phyloP scores from a whole-genome alignment of 2,329 filamentous ascomycete genomes.

The Xylariales sp. region DNA sequence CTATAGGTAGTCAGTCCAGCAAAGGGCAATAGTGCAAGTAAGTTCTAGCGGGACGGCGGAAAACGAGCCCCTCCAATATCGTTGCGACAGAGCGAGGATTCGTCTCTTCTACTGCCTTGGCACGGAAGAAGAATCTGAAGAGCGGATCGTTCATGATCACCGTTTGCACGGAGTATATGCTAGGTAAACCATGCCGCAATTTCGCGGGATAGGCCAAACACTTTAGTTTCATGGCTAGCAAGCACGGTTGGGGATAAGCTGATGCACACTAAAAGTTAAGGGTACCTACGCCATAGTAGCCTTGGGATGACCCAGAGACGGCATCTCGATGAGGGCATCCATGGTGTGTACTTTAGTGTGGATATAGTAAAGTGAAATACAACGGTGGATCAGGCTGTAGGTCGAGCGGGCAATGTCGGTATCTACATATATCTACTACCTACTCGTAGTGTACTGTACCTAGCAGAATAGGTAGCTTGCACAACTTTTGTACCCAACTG shows the following conservation, averaged over 20 bases:
- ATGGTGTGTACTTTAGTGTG: background rate
- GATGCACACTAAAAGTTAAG: too few species aligned
- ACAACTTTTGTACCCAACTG: too few species aligned
- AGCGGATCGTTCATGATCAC: slow-evolving; percentile 35
- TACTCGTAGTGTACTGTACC: too few species aligned
- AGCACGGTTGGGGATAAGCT: slow-evolving; percentile 1
- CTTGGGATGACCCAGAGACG: too few species aligned
- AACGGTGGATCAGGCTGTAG: background rate
- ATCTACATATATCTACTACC: too few species aligned
- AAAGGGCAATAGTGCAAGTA: too few species aligned
- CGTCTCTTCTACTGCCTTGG: slow-evolving; percentile 15
- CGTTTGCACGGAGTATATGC: slow-evolving; percentile 29
- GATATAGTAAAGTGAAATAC: background rate
- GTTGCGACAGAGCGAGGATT: slow-evolving; percentile 10
- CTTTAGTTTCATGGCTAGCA: slow-evolving; percentile 21
- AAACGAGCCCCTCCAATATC: slow-evolving; percentile 5
- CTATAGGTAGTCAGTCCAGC: background rate
- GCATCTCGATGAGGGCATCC: background rate
- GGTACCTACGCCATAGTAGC: too few species aligned
- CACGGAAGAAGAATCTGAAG: slow-evolving; percentile 20
- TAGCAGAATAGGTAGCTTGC: too few species aligned
- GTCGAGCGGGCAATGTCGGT: too few species aligned
- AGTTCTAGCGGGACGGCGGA: too few species aligned
- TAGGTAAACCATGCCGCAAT: slow-evolving; percentile 49
- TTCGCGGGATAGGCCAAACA: slow-evolving; percentile 39